Base-by-base conservation (phyloP, 2,329 filamentous ascomycete species). In the Fusarium anthophilum region DNA sequence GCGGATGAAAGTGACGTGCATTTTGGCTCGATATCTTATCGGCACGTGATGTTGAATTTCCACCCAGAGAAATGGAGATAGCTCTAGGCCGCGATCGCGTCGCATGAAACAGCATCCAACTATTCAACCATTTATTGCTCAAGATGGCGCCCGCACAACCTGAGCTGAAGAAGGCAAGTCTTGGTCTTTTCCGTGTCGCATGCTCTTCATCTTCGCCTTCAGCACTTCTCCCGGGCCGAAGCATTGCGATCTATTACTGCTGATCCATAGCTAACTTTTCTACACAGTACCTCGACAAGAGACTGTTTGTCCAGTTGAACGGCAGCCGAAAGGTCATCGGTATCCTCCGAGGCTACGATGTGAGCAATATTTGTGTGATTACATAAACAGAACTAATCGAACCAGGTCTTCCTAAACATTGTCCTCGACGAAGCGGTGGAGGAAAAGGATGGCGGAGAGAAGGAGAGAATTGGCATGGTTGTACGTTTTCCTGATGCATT, bases 91-190 rank as follows among this genome's bases (percentile, higher is more conserved):
- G 75, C 60, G 66, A 78, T 79, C 75, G 77, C 79, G 77, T 79
- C 76, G 77, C 70, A 79, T 64, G 62, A 72, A 72, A 77, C 74
- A 67, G 72, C 66, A 80, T 56, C 41, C 73, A 69, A 75, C 66
- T 64, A 75, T 73, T 67, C 69, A 69, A 70, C 65, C 69, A 70
- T 74, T 72, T 68, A 80, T 68, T 77, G 76, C 77, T 83, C 86
- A 93, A 88, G 77, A 99, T 99, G 96, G 94, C 96, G 86, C 96
- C 97, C 91, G 95, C 96, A 83, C 96, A 98, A 86, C 96, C 96
- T 80, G 97, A 99, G 87, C 91, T 99, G 74, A 99, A 98, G 87
- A 99, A 98, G 91, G 96, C 97, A 85, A 32, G 77, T 66, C 15
- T 7, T 6, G n/a, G 18, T 30, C 6, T 32, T n/a, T 38, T 22